Conservation (phyloP, 208 protist genomes). For the Naegleria fowleri region DNA sequence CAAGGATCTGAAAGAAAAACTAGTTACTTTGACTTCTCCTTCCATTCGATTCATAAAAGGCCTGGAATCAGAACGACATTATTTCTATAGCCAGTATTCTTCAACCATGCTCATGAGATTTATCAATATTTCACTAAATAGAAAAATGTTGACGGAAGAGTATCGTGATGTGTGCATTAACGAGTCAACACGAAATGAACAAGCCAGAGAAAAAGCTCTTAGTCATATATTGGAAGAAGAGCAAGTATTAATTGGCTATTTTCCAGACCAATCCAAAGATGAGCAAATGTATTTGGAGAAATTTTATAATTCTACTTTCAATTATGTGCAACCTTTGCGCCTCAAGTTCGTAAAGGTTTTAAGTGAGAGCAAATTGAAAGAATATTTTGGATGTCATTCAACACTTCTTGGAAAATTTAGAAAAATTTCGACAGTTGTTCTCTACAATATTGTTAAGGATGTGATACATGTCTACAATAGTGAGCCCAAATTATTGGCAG, state of each 20-base stretch:
- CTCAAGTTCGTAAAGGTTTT: not conserved
- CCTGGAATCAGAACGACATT: not conserved
- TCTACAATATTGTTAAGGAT: not conserved
- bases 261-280: not conserved
- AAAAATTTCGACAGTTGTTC: not conserved
- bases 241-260: not conserved
- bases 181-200: not conserved
- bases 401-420: not conserved
- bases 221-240: not conserved
- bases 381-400: not conserved
- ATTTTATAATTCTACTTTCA: not conserved
- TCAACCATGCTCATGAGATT: not conserved
- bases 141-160: not conserved
- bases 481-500: not conserved
- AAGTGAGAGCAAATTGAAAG: not conserved
- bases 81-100: not conserved
- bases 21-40: not conserved
- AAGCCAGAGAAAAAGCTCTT: not conserved
- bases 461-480: not conserved
- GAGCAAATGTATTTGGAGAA: not conserved
- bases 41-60: not conserved
- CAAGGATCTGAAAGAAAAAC: not conserved
- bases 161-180: not conserved
- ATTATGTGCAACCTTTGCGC: not conserved
- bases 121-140: not conserved